Conservation (phyloP, 2,329 filamentous ascomycete genomes). For the Phoma sp. region DNA sequence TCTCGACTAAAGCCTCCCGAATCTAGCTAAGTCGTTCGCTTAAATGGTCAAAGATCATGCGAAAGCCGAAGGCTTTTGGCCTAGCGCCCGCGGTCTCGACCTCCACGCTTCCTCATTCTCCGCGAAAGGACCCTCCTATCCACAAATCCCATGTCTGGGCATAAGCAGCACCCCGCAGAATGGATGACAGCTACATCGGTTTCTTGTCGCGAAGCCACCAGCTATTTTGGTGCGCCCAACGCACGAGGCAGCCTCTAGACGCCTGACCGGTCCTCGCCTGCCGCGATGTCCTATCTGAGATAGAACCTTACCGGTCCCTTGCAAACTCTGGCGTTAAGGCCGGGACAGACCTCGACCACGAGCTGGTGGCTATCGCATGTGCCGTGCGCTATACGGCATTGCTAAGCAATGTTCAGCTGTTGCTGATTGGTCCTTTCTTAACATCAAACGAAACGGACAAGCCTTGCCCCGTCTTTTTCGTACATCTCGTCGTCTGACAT, state of each 20-base stretch:
- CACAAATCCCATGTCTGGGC: slow-evolving; percentile 2
- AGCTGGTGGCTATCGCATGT: neutral
- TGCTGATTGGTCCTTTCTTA: neutral
- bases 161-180: neutral
- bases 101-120: slow-evolving; percentile 2
- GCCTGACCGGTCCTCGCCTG: slow-evolving; percentile 15
- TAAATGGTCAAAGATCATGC: neutral
- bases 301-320: neutral
- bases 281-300: neutral
- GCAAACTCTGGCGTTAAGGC: neutral
- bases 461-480: neutral
- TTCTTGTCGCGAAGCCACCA: neutral
- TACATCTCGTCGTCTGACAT: neutral
- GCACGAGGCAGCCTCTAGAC: slow-evolving; percentile 11
- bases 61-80: neutral
- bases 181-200: neutral
- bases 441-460: neutral
- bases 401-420: neutral
- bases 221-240: slow-evolving; percentile 1
- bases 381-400: slow-evolving; percentile 1
- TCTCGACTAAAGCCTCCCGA: neutral
- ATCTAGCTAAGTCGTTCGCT: slow-evolving; percentile 4
- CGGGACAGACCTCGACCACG: neutral
- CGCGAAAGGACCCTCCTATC: neutral
- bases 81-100: slow-evolving; percentile 7